Base-by-base conservation (phyloP, 1,284 basidiomycete species). In the Moesziomyces globuligerus region DNA sequence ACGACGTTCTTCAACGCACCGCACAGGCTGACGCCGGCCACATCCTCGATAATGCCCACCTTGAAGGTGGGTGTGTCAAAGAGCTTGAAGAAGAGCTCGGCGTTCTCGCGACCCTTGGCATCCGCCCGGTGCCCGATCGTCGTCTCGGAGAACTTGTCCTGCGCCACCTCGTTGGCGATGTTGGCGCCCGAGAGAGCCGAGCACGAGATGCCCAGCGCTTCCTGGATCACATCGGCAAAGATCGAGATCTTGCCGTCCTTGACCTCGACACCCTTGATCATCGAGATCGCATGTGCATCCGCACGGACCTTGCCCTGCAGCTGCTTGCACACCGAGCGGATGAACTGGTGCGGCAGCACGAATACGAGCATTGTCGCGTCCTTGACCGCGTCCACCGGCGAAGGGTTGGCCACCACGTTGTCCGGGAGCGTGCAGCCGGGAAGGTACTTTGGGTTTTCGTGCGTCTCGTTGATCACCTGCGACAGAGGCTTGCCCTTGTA, bases 1-100 rank as follows among this genome's bases (percentile, higher is more conserved):
- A 87, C 86, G 38, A 88, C 69, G 42, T 84, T 87, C 84, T 88
- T 88, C 43, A 88, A 79, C 2, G 87, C 87, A 34, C 87, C 87
- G 52, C 86, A 86, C 13, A 88, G 83, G 49, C 84, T 85, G 36
- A 87, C 87, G 36, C 87, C 87, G 6, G 85, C 83, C 2, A 87
- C 86, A 74, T 88, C 87, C 52, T 86, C 85, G 56, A 87, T 84
- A 39, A 87, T 81, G 44, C 85, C 84, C 0, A 87, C 86, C 29
- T 84, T 81, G 83, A 88, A 88, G 49, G 84, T 80, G 23, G 79
- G 76, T 8, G 85, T 86, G 54, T 83, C 80, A 61, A 86, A 86
- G 17, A 86, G 77, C 75, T 83, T 83, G 57, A 69, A 65, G 53
- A 76, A 82, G 17, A 75, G 48, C 39, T 78, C 70, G 8, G 78